Evolutionary conservation across 768 basidiomycete species (phyloP).

Genomic region (Dictyophora rubrovolvata): DNA sequence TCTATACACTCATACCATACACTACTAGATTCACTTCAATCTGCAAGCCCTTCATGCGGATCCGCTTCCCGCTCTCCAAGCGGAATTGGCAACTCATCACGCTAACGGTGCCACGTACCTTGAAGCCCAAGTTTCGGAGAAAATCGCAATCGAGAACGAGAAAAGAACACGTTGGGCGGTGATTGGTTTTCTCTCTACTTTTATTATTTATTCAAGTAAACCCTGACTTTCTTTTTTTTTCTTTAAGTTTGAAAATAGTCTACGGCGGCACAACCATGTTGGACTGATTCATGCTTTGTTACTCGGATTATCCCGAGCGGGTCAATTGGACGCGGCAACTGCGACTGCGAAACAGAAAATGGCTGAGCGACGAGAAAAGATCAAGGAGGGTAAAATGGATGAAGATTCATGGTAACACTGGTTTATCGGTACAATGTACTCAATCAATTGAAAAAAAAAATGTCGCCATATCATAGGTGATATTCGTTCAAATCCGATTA

Average conservation of each 20-base stretch:
- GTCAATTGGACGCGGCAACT: slow-evolving; percentile 44
- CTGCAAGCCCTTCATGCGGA: slow-evolving; percentile 80
- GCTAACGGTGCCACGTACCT: slow-evolving; percentile 17
- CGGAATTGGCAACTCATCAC: slow-evolving; percentile 43
- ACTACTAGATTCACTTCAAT: slow-evolving; percentile 75
- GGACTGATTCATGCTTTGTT: slow-evolving; percentile 69
- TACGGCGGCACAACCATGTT: slow-evolving; percentile 80
- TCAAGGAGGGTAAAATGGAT: slow-evolving; percentile 34
- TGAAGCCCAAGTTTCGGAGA: slow-evolving; percentile 44
- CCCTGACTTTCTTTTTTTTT: too few relatives aligned
- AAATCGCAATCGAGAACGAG: slow-evolving; percentile 54
- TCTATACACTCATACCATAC: neutral
- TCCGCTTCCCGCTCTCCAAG: slow-evolving; percentile 59
- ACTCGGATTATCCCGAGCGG: slow-evolving; percentile 62
- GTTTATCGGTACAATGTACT: neutral
- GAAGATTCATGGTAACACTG: slow-evolving; percentile 1
- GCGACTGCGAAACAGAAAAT: slow-evolving; percentile 34
- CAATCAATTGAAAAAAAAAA: neutral
- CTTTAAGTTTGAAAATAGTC: slow-evolving; percentile 72
- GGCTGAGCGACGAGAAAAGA: slow-evolving; percentile 32
- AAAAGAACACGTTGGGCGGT: slow-evolving; percentile 80
- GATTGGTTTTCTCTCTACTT: slow-evolving; percentile 6
- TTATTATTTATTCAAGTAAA: neutral
- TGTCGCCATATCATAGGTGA: too few relatives aligned
- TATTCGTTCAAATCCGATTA: too few relatives aligned